Conservation (phyloP, 2,329 filamentous ascomycete genomes). For the Aspergillus novoparasiticus region DNA sequence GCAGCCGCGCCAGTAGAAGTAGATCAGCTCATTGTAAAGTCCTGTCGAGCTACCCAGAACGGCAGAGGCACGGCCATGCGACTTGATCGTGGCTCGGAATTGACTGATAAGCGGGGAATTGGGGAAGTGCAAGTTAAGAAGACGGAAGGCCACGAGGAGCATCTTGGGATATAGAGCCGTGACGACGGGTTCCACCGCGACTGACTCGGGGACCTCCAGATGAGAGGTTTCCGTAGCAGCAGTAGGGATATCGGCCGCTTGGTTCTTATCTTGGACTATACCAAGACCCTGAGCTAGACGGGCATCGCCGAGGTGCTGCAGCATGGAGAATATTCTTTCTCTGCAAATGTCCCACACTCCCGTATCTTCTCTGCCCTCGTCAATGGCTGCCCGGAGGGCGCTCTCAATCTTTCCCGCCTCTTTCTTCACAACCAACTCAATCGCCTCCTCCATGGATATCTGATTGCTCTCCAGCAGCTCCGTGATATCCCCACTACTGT, state of each 20-base stretch:
- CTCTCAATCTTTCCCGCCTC: constrained; percentile 36
- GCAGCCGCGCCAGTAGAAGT: constrained; percentile 45
- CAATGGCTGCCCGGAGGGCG: constrained; percentile 31
- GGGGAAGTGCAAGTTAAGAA: constrained; percentile 44
- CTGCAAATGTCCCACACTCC: constrained; percentile 44
- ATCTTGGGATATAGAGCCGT: constrained; percentile 44
- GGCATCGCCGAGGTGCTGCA: constrained; percentile 29
- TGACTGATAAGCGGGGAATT: constrained; percentile 43
- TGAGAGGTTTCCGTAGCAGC: neutral
- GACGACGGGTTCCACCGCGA: constrained; percentile 37
- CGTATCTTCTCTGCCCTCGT: constrained; percentile 34
- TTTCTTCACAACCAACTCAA: constrained; percentile 30
- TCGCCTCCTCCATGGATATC: constrained; percentile 24
- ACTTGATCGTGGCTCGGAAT: constrained; percentile 44
- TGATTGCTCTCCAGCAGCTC: constrained; percentile 14
- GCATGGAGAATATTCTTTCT: constrained; percentile 42
- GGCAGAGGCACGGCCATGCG: constrained; percentile 44
- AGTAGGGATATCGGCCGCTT: neutral
- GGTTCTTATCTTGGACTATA: neutral
- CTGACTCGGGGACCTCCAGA: constrained; percentile 34
- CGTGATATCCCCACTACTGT: constrained; percentile 9
- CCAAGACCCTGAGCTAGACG: neutral
- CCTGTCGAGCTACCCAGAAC: constrained; percentile 45
- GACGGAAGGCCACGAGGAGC: constrained; percentile 43
- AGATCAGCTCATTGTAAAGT: constrained; percentile 49